phyloP scores from a whole-genome alignment of 805 yeast genomes.

The Candida pseudoglaebosa region DNA sequence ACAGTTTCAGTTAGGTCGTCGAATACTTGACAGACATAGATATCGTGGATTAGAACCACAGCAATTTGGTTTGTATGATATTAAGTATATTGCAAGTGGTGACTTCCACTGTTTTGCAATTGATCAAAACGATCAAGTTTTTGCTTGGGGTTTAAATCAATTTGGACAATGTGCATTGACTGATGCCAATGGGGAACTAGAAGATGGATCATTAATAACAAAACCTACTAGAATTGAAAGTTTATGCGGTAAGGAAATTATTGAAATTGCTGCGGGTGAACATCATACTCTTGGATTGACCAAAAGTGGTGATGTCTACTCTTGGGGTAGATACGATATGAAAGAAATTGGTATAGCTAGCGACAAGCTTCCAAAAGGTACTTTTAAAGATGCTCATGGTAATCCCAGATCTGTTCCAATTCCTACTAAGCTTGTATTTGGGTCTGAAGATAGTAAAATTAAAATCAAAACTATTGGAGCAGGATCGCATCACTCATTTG shows the following conservation, averaged over 20 bases:
- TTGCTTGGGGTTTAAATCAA: constrained; percentile 95
- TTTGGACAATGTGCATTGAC: constrained; percentile 89
- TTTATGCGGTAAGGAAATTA: constrained; percentile 55
- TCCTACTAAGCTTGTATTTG: constrained; percentile 61
- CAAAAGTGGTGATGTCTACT: constrained; percentile 65
- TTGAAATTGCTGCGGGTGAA: constrained; percentile 82
- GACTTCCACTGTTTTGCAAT: constrained; percentile 96
- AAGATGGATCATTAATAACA: constrained; percentile 78
- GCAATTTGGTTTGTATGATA: constrained; percentile 75
- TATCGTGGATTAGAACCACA: constrained; percentile 73
- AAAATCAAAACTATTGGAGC: constrained; percentile 52
- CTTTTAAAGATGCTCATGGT: constrained; percentile 76
- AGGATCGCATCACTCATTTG: constrained; percentile 92
- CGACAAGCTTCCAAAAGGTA: constrained; percentile 62
- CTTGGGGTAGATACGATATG: constrained; percentile 94
- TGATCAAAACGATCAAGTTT: constrained; percentile 63
- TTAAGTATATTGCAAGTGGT: constrained; percentile 83
- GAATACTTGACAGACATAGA: constrained; percentile 74
- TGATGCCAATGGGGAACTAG: constrained; percentile 60
- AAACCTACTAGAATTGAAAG: constrained; percentile 72
- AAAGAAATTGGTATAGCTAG: constrained; percentile 81
- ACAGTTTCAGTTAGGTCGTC: constrained; percentile 86
- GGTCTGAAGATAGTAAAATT: constrained; percentile 25
- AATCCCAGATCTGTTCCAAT: constrained; percentile 80
- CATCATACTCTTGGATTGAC: constrained; percentile 85